Percentiles rank a stretch among this genome's conserved stretches.
Evolutionary conservation across 495 filamentous ascomycete genomes (phyloP).

Genomic region (Penicillium nucicola): DNA sequence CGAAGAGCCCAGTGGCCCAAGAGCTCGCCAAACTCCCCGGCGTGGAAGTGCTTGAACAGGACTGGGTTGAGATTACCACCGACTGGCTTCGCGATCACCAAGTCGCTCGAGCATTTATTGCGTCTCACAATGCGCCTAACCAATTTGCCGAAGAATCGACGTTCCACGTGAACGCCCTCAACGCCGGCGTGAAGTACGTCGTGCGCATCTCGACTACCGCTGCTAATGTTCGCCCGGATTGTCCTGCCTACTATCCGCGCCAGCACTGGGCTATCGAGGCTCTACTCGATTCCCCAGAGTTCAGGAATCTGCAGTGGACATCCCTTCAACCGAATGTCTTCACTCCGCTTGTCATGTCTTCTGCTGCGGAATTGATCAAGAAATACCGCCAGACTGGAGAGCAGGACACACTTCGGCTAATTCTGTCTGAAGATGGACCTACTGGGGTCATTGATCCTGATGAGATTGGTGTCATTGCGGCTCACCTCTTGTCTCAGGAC

Average conservation of each 20-base stretch:
- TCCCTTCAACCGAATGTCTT: conserved; percentile 46
- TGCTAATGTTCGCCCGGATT: conserved; percentile 40
- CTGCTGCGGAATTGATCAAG: conserved; percentile 30
- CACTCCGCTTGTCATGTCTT: conserved; percentile 13
- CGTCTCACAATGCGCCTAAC: conserved; percentile 34
- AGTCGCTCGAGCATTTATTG: conserved; percentile 40
- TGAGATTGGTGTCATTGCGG: conserved; percentile 40
- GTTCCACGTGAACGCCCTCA: conserved; percentile 35
- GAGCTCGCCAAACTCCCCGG: conserved; percentile 32
- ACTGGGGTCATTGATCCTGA: conserved; percentile 35
- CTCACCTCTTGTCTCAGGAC: conserved; percentile 32
- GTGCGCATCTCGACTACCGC: conserved; percentile 47
- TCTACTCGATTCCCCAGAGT: conserved; percentile 36
- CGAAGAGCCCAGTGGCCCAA: conserved; percentile 26
- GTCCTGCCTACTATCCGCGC: conserved; percentile 37
- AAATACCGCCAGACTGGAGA: conserved; percentile 36
- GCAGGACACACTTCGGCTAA: conserved; percentile 24
- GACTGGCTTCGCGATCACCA: conserved; percentile 42
- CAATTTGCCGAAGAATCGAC: conserved; percentile 43
- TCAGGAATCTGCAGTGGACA: conserved; percentile 41
- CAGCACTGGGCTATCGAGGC: conserved; percentile 46
- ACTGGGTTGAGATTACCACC: conserved; percentile 40
- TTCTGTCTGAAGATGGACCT: conserved; percentile 31
- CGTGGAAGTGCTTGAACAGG: conserved; percentile 40
- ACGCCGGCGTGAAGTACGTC: conserved; percentile 44